Base-by-base conservation (phyloP, 495 filamentous ascomycete genomes). In the Annulohypoxylon nitens region DNA sequence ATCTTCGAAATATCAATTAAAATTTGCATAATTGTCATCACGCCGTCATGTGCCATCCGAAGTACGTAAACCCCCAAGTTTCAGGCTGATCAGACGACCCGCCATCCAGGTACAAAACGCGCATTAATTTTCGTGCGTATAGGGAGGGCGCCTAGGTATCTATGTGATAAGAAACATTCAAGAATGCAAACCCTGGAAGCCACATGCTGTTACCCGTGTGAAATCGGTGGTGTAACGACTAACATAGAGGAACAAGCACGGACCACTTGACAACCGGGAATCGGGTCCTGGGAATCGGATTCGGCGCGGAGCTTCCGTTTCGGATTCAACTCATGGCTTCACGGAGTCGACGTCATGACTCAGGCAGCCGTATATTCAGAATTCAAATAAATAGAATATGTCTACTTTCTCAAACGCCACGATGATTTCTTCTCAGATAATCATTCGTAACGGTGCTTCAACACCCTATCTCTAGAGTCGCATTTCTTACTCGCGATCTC, bases 231-330 rank as follows among this genome's bases (percentile, higher is more conserved):
- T 25, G 20, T 54, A 54, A 26, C 26, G 8, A 25, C 26, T 53
- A 10, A 48, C 20, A 48, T 16, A 41, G n/a, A 25, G 37, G 2
- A n/a, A 25, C 10, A 6, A 5, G 50, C 63, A 66, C 63, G 58
- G 51, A 37, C 63, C 63, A 66, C 25, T 6, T 23, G 14, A 34
- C 37, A 61, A 64, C 12, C 12, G 39, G 51, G 63, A 18, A 20
- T 33, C 39, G 39, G 14, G 51, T 34, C 12, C 25, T 16, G 51
- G 48, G 14, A 34, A 33, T 55, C 51, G 51, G 51, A 55, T 34
- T 55, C 51, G 51, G 51, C 5, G 51, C 51, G 25, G 51, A 33
- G 48, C 20, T 55, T 55, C 26, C 26, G 12, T n/a, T 25, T 34
- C 26, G 26, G 26, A 33, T 6, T n/a, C 18, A 51, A 26, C 48